Base-by-base conservation (phyloP, 495 filamentous ascomycete genomes). In the Penicillium argentinense region DNA sequence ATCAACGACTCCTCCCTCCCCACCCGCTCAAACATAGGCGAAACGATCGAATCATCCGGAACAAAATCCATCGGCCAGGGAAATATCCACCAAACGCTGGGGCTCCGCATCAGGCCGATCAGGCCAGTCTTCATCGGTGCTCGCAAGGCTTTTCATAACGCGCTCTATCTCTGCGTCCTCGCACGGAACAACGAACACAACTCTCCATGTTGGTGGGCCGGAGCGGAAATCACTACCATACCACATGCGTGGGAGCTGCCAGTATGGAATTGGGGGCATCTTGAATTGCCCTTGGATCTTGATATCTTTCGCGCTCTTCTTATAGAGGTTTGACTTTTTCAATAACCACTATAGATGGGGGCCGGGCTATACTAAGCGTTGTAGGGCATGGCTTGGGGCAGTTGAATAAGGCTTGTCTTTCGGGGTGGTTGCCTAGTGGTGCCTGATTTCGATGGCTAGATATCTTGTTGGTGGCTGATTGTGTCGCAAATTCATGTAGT, bases 121-220 rank as follows among this genome's bases (percentile, higher is more conserved):
- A 21, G 39, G 39, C 47, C 47, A 50, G 1, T 50, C 24, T 1
- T 38, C n/a, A 22, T 44, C 47, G 5, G 44, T 8, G 23, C 23
- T 34, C n/a, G 21, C 42, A 3, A 50, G 40, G 5, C 22, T 38
- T 21, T 21, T 42, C 40, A 44, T 50, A 12, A 50, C 29, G n/a
- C 9, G 4, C 37, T n/a, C 23, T 4, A 21, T 22, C 24, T 50
- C 39, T 17, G 11, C 13, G n/a, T 50, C 40, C 9, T 39, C 36
- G 27, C 33, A 32, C 5, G 45, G 45, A 26, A 26, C 17, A n/a
- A 41, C 2, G 12, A 48, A 48, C 0, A 36, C 27, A 8, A 48
- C 45, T 9, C n/a, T 8, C 45, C 45, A 48, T 36, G 45, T 41
- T 48, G 28, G 45, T 3, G 45, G 19, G 9, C 22, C 17, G n/a